Evolutionary conservation across 75 land plant species (phyloP), one percentile per base, ranked within the genome.

Genomic region (Sequoia sempervirens): DNA sequence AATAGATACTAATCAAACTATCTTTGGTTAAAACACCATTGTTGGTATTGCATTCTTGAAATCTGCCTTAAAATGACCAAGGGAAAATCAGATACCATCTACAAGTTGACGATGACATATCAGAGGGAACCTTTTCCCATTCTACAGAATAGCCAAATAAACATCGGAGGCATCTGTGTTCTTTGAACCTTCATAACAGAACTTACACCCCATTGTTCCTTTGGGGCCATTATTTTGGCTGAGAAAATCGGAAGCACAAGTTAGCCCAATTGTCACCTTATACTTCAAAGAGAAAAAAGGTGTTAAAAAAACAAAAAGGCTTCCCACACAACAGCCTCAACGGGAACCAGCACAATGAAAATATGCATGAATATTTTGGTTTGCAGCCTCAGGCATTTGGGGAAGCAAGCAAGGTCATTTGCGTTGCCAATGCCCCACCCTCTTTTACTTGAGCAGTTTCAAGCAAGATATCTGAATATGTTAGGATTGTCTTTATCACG

Each of bases 401-500:
- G 70, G 2, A 68, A 68, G 28, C 30, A 68, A 68, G 28, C n/a
- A n/a, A n/a, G n/a, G n/a, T n/a, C n/a, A n/a, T n/a, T n/a, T n/a
- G n/a, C n/a, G n/a, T 26, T 23, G 68, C 28, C 28, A 64, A 64
- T n/a, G 28, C 68, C 68, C 0, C 30, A 74, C 30, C 28, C 76
- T 37, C 40, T 15, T 18, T 34, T 17, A 78, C 26, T 26, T 2
- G 45, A 78, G 15, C 32, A 53, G 61, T 73, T 80, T 93, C 87
- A 94, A 1, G 96, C 96, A 87, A 94, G 83, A 83, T 96, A 96
- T 82, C 83, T 91, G 91, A 91, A 94, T 85, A 88, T 75, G 88
- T 94, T 90, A 17, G 98, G 95, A 69, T 96, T 94, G 56, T 92
- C 91, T 80, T 92, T 89, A 88, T 96, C 97, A 9, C 98, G 89